Evolutionary conservation across 805 yeast genomes (phyloP), one percentile per base, ranked within the genome.

Genomic region (Cyberlindnera maclurae): DNA sequence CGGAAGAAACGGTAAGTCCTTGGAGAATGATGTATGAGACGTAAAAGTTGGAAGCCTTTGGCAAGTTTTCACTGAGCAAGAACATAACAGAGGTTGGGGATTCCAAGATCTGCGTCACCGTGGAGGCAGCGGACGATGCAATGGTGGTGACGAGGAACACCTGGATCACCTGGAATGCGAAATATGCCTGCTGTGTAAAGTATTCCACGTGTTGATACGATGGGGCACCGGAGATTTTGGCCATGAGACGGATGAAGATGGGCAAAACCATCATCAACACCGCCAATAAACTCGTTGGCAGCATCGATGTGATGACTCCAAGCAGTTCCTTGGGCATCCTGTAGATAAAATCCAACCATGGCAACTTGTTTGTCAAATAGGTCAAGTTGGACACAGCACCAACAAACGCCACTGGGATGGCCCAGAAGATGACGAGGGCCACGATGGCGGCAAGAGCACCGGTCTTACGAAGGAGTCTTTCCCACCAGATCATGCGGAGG

Each of bases 401-500:
- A 34, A 82, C 87, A 57, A 82, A 77, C 3, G 89, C 81, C 30
- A 81, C 87, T 12, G 90, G 90, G 46, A 82, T 61, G 40, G 89
- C 71, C 94, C 94, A 83, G 49, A 79, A 63, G 24, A 77, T 54
- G 37, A 81, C 67, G 32, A 80, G 51, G 1, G 78, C 83, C 16
- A 62, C 50, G 39, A 82, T 72, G 2, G 75, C 77, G 12, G 74
- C 65, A 27, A 63, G 40, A 0, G 89, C 77, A 38, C 68, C 67
- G 20, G 69, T 57, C 26, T 63, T 57, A 63, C 90, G 70, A 11
- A 66, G 63, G 15, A 80, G 56, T 51, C 79, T 63, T 59, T 83
- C 94, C 82, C 86, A 81, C 89, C 93, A 83, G 50, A 76, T 76
- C 60, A 83, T 58, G 55, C 93, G 70, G 75, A 82, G 65, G 57